A percentile compares a stretch with the other conserved stretches of the same genome.
phyloP scores from a whole-genome alignment of 2,329 filamentous ascomycete species.

The Exophiala sideris region DNA sequence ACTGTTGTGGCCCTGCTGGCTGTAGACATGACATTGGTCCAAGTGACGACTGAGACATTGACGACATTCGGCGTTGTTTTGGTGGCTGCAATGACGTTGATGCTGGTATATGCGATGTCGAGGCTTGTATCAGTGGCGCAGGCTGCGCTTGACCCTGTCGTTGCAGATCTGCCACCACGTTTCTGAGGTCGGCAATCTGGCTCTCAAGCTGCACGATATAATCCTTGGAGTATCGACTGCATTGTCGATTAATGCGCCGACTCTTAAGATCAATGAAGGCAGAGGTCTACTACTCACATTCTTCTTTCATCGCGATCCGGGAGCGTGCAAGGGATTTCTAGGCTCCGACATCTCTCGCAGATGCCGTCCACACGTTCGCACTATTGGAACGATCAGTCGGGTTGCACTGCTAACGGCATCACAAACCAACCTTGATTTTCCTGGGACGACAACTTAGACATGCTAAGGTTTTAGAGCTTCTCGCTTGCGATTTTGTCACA shows the following conservation, averaged over 20 bases:
- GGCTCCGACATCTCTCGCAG: constrained; percentile 4
- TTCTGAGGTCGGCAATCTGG: constrained; percentile 3
- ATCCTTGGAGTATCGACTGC: constrained; percentile 9
- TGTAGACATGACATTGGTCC: no score
- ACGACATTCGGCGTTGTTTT: no score
- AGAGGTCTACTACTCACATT: neutral
- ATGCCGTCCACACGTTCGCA: constrained; percentile 7
- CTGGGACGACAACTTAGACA: constrained; percentile 11
- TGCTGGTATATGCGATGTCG: no score
- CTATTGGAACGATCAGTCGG: neutral
- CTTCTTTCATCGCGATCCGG: constrained; percentile 7
- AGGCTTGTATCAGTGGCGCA: no score
- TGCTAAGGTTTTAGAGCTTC: constrained; percentile 4
- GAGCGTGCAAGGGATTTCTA: constrained; percentile 3
- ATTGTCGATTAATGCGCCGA: neutral
- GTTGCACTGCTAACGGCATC: neutral
- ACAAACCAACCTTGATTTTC: constrained; percentile 8
- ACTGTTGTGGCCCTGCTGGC: neutral
- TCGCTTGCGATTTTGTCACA: neutral
- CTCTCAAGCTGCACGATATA: constrained; percentile 6
- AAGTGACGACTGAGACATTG: no score
- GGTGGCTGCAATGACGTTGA: no score
- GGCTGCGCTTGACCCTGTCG: neutral
- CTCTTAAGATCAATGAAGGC: neutral
- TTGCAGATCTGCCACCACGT: constrained; percentile 2